A percentile compares a stretch with the other conserved stretches of the same genome.
phyloP scores from a whole-genome alignment of 345 rosid genomes.

The Acer campestre region DNA sequence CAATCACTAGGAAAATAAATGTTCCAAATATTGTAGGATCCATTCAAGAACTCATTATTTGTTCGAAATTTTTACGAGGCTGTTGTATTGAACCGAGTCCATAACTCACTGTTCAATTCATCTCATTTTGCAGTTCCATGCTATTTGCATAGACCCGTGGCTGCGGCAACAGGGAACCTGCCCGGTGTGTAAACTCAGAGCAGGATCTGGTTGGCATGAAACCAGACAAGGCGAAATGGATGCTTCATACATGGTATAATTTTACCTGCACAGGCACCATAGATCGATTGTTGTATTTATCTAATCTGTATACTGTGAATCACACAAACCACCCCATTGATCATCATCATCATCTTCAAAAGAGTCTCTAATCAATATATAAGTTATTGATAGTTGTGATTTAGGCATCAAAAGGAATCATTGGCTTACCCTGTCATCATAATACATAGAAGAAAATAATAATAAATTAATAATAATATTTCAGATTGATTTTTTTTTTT shows the following conservation, averaged over 20 bases:
- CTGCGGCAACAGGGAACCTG: conserved; percentile 82
- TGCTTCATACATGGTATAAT: conserved; percentile 60
- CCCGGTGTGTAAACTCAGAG: conserved; percentile 79
- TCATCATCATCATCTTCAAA: background rate
- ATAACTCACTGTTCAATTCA: background rate
- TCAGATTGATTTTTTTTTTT: too few relatives aligned
- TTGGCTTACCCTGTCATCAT: too few relatives aligned
- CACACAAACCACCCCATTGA: background rate
- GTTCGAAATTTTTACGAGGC: too few relatives aligned
- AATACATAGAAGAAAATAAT: too few relatives aligned
- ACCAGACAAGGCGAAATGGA: conserved; percentile 40
- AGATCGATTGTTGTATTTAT: conserved; percentile 13
- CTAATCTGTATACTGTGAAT: background rate
- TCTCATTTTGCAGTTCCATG: conserved; percentile 66
- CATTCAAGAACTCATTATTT: too few relatives aligned
- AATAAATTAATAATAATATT: too few relatives aligned
- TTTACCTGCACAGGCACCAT: background rate
- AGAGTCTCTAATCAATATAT: conserved; percentile 8
- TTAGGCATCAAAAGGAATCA: background rate
- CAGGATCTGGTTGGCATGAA: conserved; percentile 65
- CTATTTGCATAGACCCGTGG: conserved; percentile 80
- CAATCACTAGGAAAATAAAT: background rate
- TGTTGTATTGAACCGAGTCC: too few relatives aligned
- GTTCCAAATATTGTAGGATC: background rate
- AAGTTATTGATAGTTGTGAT: background rate